Evolutionary conservation across 345 rosid species (phyloP).

Genomic region (Eucalyptus sp.): DNA sequence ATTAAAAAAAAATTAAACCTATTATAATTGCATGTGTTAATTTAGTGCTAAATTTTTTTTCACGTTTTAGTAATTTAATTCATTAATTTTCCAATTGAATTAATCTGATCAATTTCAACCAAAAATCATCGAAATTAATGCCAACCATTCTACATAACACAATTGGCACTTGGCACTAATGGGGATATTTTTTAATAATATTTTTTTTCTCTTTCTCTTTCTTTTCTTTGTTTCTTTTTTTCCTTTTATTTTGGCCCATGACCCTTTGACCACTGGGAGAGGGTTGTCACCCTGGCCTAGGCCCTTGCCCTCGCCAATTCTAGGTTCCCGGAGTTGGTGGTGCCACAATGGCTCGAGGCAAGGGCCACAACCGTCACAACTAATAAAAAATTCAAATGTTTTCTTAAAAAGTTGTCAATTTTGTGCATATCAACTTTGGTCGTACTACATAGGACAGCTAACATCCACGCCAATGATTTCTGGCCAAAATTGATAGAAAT

Average conservation of each 20-base stretch:
- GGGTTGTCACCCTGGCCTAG: too few species aligned
- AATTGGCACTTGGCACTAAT: too few species aligned
- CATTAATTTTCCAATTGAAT: too few species aligned
- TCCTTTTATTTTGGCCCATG: fast-evolving
- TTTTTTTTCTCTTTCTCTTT: fast-evolving
- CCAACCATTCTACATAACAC: fast-evolving
- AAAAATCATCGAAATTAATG: fast-evolving
- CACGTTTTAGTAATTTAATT: too few species aligned
- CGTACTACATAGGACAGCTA: fast-evolving
- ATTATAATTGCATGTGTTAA: too few species aligned
- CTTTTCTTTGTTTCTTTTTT: fast-evolving
- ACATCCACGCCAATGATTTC: fast-evolving
- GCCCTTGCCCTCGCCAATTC: too few species aligned
- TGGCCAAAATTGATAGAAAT: fast-evolving
- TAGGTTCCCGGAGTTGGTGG: too few species aligned
- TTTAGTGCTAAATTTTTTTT: too few species aligned
- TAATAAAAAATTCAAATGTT: too few species aligned
- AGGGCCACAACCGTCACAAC: fast-evolving
- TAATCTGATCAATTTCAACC: fast-evolving
- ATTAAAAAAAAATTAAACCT: fast-evolving
- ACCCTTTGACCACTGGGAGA: fast-evolving
- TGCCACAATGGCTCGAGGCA: too few species aligned
- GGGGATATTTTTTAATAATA: fast-evolving
- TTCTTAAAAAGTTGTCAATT: too few species aligned
- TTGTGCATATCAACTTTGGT: fast-evolving